These are phyloP conservation scores for Trypanosoma cruzi DNA, from an alignment of 208 protist genomes.

Conservation along the genomic window DNA sequence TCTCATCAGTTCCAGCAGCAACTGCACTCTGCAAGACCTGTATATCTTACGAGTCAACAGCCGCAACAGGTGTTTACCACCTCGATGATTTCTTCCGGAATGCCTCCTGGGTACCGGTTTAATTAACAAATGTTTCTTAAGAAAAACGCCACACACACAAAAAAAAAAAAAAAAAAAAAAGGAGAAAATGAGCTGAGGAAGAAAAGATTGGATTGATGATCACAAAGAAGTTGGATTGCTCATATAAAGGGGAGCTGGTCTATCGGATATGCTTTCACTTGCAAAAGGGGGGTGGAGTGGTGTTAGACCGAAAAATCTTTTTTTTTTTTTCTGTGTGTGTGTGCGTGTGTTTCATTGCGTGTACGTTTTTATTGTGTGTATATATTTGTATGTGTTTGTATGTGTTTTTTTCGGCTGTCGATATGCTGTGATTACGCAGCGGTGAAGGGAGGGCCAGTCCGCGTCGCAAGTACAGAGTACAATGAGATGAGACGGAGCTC, in stretches of 20 bases:
- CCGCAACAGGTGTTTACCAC: constrained; percentile 23
- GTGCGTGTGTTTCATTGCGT: neutral
- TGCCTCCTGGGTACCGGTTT: constrained; percentile 22
- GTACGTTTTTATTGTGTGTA: constrained; percentile 6
- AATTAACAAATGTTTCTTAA: constrained; percentile 2
- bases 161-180: constrained; percentile 23
- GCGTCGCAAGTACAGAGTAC: too few relatives aligned
- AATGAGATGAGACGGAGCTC: too few relatives aligned
- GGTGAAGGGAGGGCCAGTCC: too few relatives aligned
- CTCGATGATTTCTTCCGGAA: constrained; percentile 8
- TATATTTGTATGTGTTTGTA: constrained; percentile 17
- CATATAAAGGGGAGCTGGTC: too few relatives aligned
- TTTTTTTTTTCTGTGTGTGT: constrained; percentile 15
- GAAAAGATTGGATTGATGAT: too few relatives aligned
- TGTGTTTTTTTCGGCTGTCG: too few relatives aligned
- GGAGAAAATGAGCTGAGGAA: constrained; percentile 11
- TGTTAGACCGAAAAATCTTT: too few relatives aligned
- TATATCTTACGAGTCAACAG: constrained; percentile 7
- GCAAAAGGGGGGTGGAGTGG: too few relatives aligned
- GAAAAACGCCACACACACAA: constrained; percentile 10
- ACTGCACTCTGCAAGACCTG: neutral
- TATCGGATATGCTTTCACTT: too few relatives aligned
- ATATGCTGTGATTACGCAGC: too few relatives aligned
- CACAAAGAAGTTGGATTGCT: too few relatives aligned
- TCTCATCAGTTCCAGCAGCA: too few relatives aligned